A percentile compares a stretch with the other conserved stretches of the same genome.
These are phyloP conservation scores for Fusarium sp. DNA, from an alignment of 2,329 filamentous ascomycete species.

Conservation along the genomic window DNA sequence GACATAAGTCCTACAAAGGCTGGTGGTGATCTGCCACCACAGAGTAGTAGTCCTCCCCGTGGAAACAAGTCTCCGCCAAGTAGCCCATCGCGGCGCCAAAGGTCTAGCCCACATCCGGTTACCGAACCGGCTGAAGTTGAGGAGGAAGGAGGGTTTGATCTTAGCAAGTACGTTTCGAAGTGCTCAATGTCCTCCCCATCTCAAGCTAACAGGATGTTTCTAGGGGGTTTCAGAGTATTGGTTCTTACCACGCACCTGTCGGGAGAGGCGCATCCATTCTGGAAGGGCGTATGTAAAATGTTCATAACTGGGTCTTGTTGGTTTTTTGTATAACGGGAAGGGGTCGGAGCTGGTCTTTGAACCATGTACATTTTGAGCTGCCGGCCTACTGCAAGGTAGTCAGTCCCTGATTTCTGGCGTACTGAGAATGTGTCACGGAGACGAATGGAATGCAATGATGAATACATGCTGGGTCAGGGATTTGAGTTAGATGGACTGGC, in stretches of 20 bases:
- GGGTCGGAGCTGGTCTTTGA: slow-evolving; percentile 8
- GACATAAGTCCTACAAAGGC: slow-evolving; percentile 71
- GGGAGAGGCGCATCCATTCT: slow-evolving; percentile 60
- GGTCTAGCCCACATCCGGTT: slow-evolving; percentile 45
- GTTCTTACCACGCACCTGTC: slow-evolving; percentile 70
- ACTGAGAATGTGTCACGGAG: slow-evolving; percentile 13
- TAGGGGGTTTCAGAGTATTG: slow-evolving; percentile 75
- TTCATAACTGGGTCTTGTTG: slow-evolving; percentile 12
- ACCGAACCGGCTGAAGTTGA: slow-evolving; percentile 50
- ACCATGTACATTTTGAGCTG: slow-evolving; percentile 13
- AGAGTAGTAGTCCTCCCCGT: slow-evolving; percentile 70
- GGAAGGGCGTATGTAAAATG: slow-evolving; percentile 49
- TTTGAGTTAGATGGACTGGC: neutral
- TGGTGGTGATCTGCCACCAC: slow-evolving; percentile 55
- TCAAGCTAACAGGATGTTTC: slow-evolving; percentile 20
- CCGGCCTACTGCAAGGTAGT: neutral
- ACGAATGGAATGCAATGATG: slow-evolving; percentile 32
- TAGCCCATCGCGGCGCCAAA: slow-evolving; percentile 62
- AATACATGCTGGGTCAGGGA: slow-evolving; percentile 9
- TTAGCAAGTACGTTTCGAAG: slow-evolving; percentile 64
- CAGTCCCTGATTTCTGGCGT: slow-evolving; percentile 6
- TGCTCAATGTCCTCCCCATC: neutral
- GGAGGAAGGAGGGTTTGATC: slow-evolving; percentile 68
- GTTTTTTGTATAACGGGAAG: slow-evolving; percentile 15
- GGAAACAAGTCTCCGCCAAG: slow-evolving; percentile 64